Base-by-base conservation (phyloP, 2,329 filamentous ascomycete genomes). In the Apiospora kogelbergensis region DNA sequence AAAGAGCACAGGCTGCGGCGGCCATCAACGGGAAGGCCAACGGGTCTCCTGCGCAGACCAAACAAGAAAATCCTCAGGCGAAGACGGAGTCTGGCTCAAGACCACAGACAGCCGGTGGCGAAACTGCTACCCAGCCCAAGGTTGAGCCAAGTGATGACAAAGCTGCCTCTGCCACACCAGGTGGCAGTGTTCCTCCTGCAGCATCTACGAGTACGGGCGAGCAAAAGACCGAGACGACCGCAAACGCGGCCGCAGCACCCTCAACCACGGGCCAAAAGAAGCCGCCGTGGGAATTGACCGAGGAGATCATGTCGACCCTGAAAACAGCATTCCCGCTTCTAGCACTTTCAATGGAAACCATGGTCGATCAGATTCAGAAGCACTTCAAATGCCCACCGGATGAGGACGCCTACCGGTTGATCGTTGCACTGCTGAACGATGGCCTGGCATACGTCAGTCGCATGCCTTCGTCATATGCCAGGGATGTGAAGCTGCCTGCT, bases 381-480 rank as follows among this genome's bases (percentile, higher is more conserved):
- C 92, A 98, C 81, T 99, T 99, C 88, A 99, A 99, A 82, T 98
- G 96, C 76, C 95, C 95, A 17, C 95, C 95, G 0, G 96, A 99
- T 76, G 96, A 99, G 79, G 96, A 99, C 82, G 97, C 96, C 2
- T 98, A 98, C 80, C 89, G 96, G 65, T 86, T 99, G 20, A 99
- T 99, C 73, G 95, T 98, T n/a, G 97, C 96, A 2, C 84, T 99
- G 13, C 88, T 99, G 26, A 99, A 99, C 78, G 96, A 99, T 80
- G 96, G 94, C 0, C 83, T 99, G 67, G 94, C 94, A 37, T 98
- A 98, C 75, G 94, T 98, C 53, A 94, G 93, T 72, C 90, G 95
- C 64, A 93, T 93, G 80, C 95, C 95, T 13, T 87, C 88, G 17
- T 93, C 93, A 0, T 98, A 97, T 78, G 93, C 93, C 2, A 92